Evolutionary conservation across 2,329 filamentous ascomycete genomes (phyloP).

Genomic region (Fusarium coicis): DNA sequence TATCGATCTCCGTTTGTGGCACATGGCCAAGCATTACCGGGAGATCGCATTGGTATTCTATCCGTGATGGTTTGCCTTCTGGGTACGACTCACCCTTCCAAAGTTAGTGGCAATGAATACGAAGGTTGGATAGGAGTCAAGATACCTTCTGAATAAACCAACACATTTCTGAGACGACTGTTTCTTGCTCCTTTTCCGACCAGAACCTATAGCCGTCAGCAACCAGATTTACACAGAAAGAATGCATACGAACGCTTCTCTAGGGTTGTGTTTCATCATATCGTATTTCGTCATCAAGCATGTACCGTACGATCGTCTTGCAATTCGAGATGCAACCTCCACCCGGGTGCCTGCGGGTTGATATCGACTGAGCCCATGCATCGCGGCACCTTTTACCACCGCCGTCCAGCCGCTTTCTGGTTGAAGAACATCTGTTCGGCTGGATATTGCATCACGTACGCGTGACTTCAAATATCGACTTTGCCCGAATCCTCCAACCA

Average conservation of each 20-base stretch:
- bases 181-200: constrained; percentile 52
- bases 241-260: constrained; percentile 48
- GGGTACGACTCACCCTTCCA: constrained; percentile 52
- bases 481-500: constrained; percentile 62
- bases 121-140: background rate
- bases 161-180: constrained; percentile 52
- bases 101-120: constrained; percentile 2
- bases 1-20: constrained; percentile 53
- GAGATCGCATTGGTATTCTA: constrained; percentile 54
- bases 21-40: constrained; percentile 49
- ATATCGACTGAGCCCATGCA: constrained; percentile 51
- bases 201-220: constrained; percentile 48
- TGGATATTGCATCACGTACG: constrained; percentile 50
- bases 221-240: background rate
- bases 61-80: constrained; percentile 49
- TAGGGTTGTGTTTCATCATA: constrained; percentile 50
- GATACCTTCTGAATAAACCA: constrained; percentile 54
- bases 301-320: constrained; percentile 52
- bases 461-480: constrained; percentile 57
- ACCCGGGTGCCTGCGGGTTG: constrained; percentile 45
- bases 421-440: constrained; percentile 56
- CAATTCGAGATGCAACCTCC: constrained; percentile 50
- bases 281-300: constrained; percentile 51
- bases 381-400: constrained; percentile 62
- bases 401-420: constrained; percentile 61